phyloP scores from a whole-genome alignment of 345 rosid genomes.

The Citrus trifoliata region DNA sequence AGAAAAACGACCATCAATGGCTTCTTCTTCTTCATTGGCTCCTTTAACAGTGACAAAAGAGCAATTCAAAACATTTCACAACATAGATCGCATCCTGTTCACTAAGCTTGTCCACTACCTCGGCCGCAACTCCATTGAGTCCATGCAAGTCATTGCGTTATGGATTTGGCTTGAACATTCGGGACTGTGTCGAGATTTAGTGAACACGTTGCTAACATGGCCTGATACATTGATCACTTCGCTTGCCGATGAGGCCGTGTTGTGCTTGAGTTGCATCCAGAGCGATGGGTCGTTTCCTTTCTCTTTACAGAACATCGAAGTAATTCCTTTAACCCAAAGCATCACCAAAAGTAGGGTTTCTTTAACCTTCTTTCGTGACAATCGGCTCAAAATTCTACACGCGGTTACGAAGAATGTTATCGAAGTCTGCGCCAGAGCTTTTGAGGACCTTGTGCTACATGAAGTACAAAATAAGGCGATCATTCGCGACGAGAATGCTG shows the following conservation, averaged over 20 bases:
- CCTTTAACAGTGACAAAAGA: slow-evolving; percentile 22
- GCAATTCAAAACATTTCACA: slow-evolving; percentile 51
- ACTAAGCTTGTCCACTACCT: slow-evolving; percentile 38
- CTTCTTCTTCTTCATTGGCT: slow-evolving; percentile 5
- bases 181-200: slow-evolving; percentile 15
- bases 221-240: slow-evolving; percentile 31
- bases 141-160: slow-evolving; percentile 55
- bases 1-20: not conserved
- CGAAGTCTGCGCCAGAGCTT: slow-evolving; percentile 47
- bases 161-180: slow-evolving; percentile 58
- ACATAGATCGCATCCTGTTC: slow-evolving; percentile 50
- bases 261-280: slow-evolving; percentile 39
- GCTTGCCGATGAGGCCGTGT: slow-evolving; percentile 53
- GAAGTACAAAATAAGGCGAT: not conserved
- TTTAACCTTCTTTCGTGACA: slow-evolving; percentile 30
- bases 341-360: slow-evolving; percentile 25
- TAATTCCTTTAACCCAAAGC: slow-evolving; percentile 25
- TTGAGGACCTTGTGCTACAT: slow-evolving; percentile 35
- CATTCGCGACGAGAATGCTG: not conserved
- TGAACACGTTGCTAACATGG: slow-evolving; percentile 18
- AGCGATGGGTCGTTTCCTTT: slow-evolving; percentile 9
- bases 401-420: slow-evolving; percentile 27
- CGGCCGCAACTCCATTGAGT: slow-evolving; percentile 38
- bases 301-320: not conserved
- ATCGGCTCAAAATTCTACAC: slow-evolving; percentile 22